Evolutionary conservation across 805 yeast genomes (phyloP).

Genomic region (Kazachstania bromeliacearum): DNA sequence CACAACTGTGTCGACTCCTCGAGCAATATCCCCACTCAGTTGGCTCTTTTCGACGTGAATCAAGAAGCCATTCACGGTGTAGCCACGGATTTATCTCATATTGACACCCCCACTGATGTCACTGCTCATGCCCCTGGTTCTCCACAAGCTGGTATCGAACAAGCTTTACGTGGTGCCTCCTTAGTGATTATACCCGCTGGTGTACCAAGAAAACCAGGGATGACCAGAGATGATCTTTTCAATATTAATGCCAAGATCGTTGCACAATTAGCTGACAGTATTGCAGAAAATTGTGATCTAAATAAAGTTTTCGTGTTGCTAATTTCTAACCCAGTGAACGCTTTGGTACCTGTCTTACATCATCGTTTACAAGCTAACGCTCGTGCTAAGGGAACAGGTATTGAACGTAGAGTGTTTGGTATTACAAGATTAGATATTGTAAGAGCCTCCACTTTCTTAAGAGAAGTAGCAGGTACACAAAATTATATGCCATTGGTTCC

Average conservation of each 20-base stretch:
- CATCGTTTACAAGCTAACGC: conserved; percentile 42
- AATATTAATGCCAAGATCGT: conserved; percentile 77
- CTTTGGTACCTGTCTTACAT: conserved; percentile 83
- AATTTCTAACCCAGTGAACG: conserved; percentile 90
- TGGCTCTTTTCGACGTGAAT: conserved; percentile 79
- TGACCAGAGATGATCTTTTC: conserved; percentile 87
- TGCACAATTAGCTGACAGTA: conserved; percentile 60
- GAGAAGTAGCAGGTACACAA: conserved; percentile 38
- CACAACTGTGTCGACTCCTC: conserved; percentile 24
- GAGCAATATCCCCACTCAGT: conserved; percentile 16
- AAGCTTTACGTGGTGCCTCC: not conserved
- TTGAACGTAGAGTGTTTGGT: conserved; percentile 72
- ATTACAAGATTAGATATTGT: conserved; percentile 84
- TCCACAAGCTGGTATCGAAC: conserved; percentile 30
- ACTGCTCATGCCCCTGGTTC: conserved; percentile 40
- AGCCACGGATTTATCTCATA: conserved; percentile 80
- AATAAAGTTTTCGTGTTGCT: conserved; percentile 72
- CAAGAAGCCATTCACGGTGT: conserved; percentile 59
- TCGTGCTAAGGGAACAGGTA: conserved; percentile 42
- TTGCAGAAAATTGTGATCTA: conserved; percentile 48
- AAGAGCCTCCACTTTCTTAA: conserved; percentile 67
- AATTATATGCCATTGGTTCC: conserved; percentile 48
- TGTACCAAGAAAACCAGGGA: conserved; percentile 88
- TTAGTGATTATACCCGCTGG: conserved; percentile 59
- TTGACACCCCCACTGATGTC: conserved; percentile 57